phyloP scores from a whole-genome alignment of 257 asterid genomes.

The Solanum paucissectum region DNA sequence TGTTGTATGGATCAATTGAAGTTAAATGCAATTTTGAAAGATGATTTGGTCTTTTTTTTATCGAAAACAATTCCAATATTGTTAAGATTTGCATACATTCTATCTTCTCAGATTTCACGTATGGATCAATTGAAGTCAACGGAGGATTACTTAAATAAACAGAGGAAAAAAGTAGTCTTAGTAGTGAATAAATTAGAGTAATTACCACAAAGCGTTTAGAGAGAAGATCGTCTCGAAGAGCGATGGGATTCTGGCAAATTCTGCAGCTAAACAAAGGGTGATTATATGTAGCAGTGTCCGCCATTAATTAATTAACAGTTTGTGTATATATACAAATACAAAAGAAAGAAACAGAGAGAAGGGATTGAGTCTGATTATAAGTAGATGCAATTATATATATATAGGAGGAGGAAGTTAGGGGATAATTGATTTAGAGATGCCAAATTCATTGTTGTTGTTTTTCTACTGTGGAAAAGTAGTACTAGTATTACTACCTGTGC shows the following conservation, averaged over 20 bases:
- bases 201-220: conserved; percentile 32
- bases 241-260: conserved; percentile 43
- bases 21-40: background rate
- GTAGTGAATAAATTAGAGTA: background rate
- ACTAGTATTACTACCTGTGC: background rate
- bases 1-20: background rate
- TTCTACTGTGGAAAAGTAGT: background rate
- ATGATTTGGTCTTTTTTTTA: background rate
- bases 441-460: background rate
- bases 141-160: background rate
- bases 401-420: background rate
- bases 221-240: conserved; percentile 28
- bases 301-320: conserved; percentile 6
- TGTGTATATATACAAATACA: too few relatives aligned
- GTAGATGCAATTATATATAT: background rate
- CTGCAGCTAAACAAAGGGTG: conserved; percentile 42
- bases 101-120: too few relatives aligned
- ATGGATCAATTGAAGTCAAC: background rate
- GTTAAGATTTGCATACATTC: too few relatives aligned
- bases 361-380: background rate
- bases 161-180: background rate
- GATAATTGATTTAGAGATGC: background rate
- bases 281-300: background rate
- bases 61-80: too few relatives aligned
- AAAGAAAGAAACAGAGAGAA: background rate